Percentiles rank a stretch among this genome's conserved stretches.
Conservation (phyloP, 2,329 filamentous ascomycete genomes). For the Phyllosticta citrichinensis region DNA sequence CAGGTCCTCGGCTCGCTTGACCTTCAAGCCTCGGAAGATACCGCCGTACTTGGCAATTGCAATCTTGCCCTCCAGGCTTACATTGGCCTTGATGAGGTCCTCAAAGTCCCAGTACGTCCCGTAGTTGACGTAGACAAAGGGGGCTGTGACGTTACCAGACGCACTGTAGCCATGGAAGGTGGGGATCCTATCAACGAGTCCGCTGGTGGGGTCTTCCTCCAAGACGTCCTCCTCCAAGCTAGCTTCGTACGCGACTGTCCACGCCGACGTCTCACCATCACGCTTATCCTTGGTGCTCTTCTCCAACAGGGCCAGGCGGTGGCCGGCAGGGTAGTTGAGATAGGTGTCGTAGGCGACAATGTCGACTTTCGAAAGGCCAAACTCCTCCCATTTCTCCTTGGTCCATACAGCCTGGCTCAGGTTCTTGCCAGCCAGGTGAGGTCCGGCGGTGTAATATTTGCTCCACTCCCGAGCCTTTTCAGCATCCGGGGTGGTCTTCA, state of each 20-base stretch:
- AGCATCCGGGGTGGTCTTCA: conserved; percentile 44
- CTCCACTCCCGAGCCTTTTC: conserved; percentile 42
- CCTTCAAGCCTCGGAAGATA: conserved; percentile 82
- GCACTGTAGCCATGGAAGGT: conserved; percentile 95
- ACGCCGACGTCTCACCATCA: conserved; percentile 35
- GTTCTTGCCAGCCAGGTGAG: conserved; percentile 43
- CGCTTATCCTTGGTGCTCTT: conserved; percentile 49
- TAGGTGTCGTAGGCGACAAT: conserved; percentile 43
- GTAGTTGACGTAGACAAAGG: conserved; percentile 84
- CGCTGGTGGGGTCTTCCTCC: conserved; percentile 70
- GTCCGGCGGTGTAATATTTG: conserved; percentile 40
- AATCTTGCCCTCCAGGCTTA: conserved; percentile 75
- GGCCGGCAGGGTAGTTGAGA: conserved; percentile 41
- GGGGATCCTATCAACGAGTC: conserved; percentile 62
- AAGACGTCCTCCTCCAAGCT: conserved; percentile 76
- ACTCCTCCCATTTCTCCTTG: conserved; percentile 38
- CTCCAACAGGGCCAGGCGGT: conserved; percentile 36
- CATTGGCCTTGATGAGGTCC: conserved; percentile 63
- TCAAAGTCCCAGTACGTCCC: conserved; percentile 80
- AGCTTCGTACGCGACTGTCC: conserved; percentile 66
- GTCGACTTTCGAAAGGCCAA: conserved; percentile 34
- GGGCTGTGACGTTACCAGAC: conserved; percentile 79
- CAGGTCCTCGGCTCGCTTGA: conserved; percentile 83
- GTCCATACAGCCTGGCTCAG: conserved; percentile 43
- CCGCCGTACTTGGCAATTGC: conserved; percentile 76